Percentiles rank a stretch among this genome's conserved stretches.
These are phyloP conservation scores for Paraleonurus japonicus DNA, from an alignment of 257 asterid genomes.

Conservation along the genomic window DNA sequence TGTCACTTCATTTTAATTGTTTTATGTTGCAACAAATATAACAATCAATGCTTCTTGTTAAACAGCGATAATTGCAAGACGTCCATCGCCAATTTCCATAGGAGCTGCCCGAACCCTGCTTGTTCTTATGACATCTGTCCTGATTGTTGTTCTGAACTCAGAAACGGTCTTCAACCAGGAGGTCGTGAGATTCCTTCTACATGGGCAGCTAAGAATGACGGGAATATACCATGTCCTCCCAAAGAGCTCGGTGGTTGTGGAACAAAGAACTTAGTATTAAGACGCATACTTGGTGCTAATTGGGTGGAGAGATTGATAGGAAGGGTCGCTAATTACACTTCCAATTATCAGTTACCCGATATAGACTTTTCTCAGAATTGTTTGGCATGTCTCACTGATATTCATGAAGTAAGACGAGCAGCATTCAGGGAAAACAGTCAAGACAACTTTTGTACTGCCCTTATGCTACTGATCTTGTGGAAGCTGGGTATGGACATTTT, in stretches of 20 bases:
- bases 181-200: slow-evolving; percentile 30
- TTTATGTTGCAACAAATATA: slow-evolving; percentile 9
- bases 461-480: slow-evolving; percentile 45
- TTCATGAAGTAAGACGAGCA: slow-evolving; percentile 47
- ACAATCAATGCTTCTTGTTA: slow-evolving; percentile 24
- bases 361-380: slow-evolving; percentile 43
- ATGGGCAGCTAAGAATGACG: slow-evolving; percentile 52
- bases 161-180: slow-evolving; percentile 56
- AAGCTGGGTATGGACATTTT: slow-evolving; percentile 54
- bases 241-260: slow-evolving; percentile 75
- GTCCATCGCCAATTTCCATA: slow-evolving; percentile 71
- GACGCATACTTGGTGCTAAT: slow-evolving; percentile 52
- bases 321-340: slow-evolving; percentile 47
- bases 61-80: slow-evolving; percentile 82
- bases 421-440: slow-evolving; percentile 48
- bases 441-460: slow-evolving; percentile 75
- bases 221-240: slow-evolving; percentile 74
- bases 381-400: slow-evolving; percentile 34
- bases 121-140: slow-evolving; percentile 73
- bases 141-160: slow-evolving; percentile 69
- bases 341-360: slow-evolving; percentile 38
- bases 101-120: slow-evolving; percentile 62
- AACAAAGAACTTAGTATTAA: slow-evolving; percentile 43
- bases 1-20: slow-evolving; percentile 14
- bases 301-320: slow-evolving; percentile 52